Conservation (phyloP, 2,329 filamentous ascomycete genomes). For the Stagonosporopsis rhizophila region DNA sequence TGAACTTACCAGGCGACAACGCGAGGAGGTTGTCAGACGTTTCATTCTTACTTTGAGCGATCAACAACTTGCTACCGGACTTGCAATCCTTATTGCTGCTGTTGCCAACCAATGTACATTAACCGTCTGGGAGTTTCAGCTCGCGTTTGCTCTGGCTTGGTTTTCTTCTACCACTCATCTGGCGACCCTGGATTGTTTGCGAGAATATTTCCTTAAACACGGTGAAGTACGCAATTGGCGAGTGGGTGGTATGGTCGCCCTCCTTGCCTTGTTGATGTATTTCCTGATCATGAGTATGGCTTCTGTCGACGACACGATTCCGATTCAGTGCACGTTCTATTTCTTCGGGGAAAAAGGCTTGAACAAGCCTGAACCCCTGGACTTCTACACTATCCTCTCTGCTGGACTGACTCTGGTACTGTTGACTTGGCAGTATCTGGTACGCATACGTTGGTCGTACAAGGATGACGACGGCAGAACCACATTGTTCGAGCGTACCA, state of each 20-base stretch:
- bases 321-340: constrained; percentile 13
- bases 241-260: constrained; percentile 15
- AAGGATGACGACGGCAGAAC: not conserved
- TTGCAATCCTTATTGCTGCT: constrained; percentile 29
- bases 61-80: constrained; percentile 30
- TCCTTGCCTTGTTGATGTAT: constrained; percentile 12
- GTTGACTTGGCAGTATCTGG: constrained; percentile 7
- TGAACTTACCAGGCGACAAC: constrained; percentile 18
- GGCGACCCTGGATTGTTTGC: constrained; percentile 26
- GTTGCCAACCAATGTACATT: constrained; percentile 28
- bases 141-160: constrained; percentile 30
- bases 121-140: constrained; percentile 22
- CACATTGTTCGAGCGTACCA: constrained; percentile 1
- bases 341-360: constrained; percentile 2
- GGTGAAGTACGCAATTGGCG: constrained; percentile 18
- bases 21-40: constrained; percentile 23
- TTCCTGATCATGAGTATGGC: constrained; percentile 6
- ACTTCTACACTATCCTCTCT: not conserved
- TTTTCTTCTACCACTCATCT: constrained; percentile 36
- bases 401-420: constrained; percentile 2
- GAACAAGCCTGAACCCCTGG: not conserved
- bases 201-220: constrained; percentile 22
- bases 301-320: constrained; percentile 10
- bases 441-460: constrained; percentile 7
- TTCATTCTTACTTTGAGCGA: constrained; percentile 39